phyloP scores from a whole-genome alignment of 108 stramenopile species.

The Cylindrotheca fusiformis region DNA sequence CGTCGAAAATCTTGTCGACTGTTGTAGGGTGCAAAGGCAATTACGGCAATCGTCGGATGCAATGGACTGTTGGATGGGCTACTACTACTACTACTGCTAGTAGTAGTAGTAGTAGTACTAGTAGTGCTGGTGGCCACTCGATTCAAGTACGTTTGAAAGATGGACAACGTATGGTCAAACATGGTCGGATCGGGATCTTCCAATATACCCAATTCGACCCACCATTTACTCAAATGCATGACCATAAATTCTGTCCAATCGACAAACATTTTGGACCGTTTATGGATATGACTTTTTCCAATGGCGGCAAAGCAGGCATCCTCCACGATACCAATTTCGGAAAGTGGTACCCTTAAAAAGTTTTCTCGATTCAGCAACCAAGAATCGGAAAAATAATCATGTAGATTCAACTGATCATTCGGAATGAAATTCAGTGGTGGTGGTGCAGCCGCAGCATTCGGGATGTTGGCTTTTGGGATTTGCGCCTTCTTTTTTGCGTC shows the following conservation, averaged over 20 bases:
- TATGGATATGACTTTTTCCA: background rate
- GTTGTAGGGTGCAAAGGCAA: conserved; percentile 21
- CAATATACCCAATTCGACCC: conserved; percentile 1
- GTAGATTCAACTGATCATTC: background rate
- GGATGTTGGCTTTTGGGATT: no score
- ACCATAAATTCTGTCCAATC: conserved; percentile 13
- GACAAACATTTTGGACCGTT: conserved; percentile 2
- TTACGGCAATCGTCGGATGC: conserved; percentile 15
- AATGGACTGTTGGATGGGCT: background rate
- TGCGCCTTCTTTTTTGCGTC: no score
- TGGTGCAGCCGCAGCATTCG: no score
- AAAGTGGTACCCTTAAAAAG: background rate
- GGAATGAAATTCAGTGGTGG: conserved; percentile 1
- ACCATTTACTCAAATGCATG: conserved; percentile 5
- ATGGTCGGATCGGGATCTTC: background rate
- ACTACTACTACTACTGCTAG: background rate
- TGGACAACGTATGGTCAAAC: background rate
- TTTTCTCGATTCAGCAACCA: conserved; percentile 1
- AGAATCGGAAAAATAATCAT: conserved; percentile 5
- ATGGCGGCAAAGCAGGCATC: conserved; percentile 1
- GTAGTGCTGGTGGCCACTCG: background rate
- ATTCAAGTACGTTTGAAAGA: background rate
- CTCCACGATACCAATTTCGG: background rate
- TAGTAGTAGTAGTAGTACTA: background rate
- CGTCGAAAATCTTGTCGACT: background rate